Evolutionary conservation across 2,329 filamentous ascomycete genomes (phyloP).

Genomic region (Aspergillus pseudonomiae): DNA sequence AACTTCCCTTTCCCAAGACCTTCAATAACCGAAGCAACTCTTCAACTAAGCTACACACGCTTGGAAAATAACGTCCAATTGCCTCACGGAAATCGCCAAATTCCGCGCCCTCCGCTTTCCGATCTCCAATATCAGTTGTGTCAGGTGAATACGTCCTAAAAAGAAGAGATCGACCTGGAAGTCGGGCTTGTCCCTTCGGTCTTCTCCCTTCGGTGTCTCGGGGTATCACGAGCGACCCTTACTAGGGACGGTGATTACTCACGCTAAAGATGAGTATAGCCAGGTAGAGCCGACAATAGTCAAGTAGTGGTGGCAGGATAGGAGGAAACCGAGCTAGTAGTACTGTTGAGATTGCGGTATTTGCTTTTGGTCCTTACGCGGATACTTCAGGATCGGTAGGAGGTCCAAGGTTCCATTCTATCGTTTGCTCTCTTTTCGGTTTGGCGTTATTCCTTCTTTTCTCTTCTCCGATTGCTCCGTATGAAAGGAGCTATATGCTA

Average conservation of each 20-base stretch:
- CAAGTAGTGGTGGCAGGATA: background rate
- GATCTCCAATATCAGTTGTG: background rate
- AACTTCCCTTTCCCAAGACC: no score
- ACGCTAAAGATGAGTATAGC: background rate
- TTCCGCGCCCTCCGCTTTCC: no score
- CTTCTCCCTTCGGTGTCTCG: background rate
- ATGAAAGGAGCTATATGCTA: no score
- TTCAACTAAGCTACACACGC: no score
- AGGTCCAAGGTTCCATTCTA: background rate
- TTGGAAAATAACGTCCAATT: no score
- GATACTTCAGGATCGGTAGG: background rate
- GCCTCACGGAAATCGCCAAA: no score
- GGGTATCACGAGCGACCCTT: background rate
- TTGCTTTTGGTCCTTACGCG: background rate
- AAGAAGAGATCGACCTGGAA: background rate
- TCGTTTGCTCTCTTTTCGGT: background rate
- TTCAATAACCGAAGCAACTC: no score
- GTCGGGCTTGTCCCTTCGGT: background rate
- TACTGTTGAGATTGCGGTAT: background rate
- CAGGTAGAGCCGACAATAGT: no score
- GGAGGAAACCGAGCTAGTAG: background rate
- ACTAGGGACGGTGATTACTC: background rate
- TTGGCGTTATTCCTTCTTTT: background rate
- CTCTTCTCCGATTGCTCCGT: background rate
- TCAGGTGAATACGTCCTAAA: background rate